Percentiles rank a stretch among this genome's conserved stretches.
Evolutionary conservation across 2,329 filamentous ascomycete genomes (phyloP).

Genomic region (Drechslera avenae): DNA sequence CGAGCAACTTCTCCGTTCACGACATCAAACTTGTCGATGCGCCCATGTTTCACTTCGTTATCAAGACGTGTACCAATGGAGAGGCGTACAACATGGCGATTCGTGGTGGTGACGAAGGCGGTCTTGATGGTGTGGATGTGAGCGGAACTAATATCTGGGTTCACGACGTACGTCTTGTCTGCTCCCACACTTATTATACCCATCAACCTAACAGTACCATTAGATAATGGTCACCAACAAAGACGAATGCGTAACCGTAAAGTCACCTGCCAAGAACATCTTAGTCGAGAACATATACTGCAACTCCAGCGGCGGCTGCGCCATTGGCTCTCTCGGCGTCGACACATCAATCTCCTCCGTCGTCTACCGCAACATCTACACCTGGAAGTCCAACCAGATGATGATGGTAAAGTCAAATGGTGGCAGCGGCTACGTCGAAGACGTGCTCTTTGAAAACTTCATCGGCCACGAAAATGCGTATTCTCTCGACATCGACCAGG

Average conservation of each 20-base stretch:
- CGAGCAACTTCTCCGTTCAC: conserved; percentile 56
- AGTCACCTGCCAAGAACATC: conserved; percentile 56
- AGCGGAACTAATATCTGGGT: conserved; percentile 62
- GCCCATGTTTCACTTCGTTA: conserved; percentile 57
- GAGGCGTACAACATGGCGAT: conserved; percentile 63
- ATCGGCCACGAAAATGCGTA: conserved; percentile 66
- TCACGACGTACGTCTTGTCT: conserved; percentile 57
- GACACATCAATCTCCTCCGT: conserved; percentile 59
- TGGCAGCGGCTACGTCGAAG: conserved; percentile 59
- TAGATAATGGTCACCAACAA: conserved; percentile 65
- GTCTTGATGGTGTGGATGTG: conserved; percentile 63
- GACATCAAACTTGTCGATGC: conserved; percentile 57
- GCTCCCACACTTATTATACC: no score
- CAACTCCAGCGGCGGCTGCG: conserved; percentile 66
- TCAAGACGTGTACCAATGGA: conserved; percentile 58
- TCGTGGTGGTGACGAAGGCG: conserved; percentile 58
- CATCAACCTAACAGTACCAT: background rate
- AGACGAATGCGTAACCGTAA: conserved; percentile 65
- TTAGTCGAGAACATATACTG: conserved; percentile 66
- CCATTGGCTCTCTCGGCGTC: conserved; percentile 60
- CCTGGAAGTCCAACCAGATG: conserved; percentile 66
- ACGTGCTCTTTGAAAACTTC: conserved; percentile 62
- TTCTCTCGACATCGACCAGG: conserved; percentile 60
- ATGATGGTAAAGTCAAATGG: conserved; percentile 67
- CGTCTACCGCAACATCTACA: conserved; percentile 63